Evolutionary conservation across 169 alveolate genomes (phyloP).

Genomic region (Neospora caninum): DNA sequence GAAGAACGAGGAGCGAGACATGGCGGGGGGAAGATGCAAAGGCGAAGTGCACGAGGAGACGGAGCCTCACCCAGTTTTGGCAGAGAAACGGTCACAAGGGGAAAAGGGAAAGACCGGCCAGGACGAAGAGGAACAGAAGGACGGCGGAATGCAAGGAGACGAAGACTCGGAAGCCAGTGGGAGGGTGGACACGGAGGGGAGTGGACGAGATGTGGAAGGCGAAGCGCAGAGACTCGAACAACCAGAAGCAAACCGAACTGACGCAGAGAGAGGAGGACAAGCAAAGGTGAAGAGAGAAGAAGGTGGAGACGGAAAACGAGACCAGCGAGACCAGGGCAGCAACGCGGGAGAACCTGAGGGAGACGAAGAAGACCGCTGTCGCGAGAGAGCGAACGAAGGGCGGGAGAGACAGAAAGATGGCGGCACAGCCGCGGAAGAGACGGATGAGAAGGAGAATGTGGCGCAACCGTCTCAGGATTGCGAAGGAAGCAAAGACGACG

Average conservation of each 20-base stretch:
- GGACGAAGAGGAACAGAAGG: not conserved
- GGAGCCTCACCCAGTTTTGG: not conserved
- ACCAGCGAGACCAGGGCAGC: too few species aligned
- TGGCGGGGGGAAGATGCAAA: not conserved
- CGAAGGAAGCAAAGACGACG: too few species aligned
- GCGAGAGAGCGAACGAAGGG: too few species aligned
- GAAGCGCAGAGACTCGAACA: not conserved
- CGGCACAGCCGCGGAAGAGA: too few species aligned
- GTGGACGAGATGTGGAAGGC: not conserved
- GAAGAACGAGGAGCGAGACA: not conserved
- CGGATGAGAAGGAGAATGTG: too few species aligned
- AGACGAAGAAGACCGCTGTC: too few species aligned
- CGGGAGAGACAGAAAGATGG: too few species aligned
- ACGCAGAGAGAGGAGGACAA: not conserved
- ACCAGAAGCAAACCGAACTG: not conserved
- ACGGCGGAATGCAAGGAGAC: not conserved
- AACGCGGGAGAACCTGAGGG: too few species aligned
- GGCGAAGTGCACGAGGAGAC: not conserved
- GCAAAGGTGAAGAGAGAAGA: not conserved
- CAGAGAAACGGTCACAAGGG: too few species aligned
- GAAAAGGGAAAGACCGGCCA: too few species aligned
- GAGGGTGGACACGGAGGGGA: slow-evolving; percentile 11
- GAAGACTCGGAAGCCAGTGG: not conserved
- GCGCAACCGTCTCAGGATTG: too few species aligned
- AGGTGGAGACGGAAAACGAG: not conserved